A percentile compares a stretch with the other conserved stretches of the same genome.
These are phyloP conservation scores for Beta lomatogona DNA, from an alignment of 179 eudicot genomes.

Conservation along the genomic window DNA sequence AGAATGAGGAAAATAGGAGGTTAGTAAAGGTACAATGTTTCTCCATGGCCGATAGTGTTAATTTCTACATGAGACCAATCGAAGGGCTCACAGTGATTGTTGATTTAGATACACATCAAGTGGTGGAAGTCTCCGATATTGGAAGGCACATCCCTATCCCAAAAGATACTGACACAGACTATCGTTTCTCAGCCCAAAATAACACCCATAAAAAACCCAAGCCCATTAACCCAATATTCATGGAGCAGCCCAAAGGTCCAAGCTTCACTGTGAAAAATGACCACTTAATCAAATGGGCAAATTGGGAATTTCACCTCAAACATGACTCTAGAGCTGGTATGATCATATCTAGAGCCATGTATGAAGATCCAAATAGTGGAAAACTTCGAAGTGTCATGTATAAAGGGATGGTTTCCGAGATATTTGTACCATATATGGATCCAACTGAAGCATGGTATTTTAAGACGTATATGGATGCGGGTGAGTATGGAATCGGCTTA, in stretches of 20 bases:
- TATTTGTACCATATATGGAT: conserved; percentile 98
- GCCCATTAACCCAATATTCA: conserved; percentile 69
- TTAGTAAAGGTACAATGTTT: conserved; percentile 85
- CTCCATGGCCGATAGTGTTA: conserved; percentile 65
- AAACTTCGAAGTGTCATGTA: conserved; percentile 79
- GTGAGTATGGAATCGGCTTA: conserved; percentile 92
- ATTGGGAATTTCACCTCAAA: conserved; percentile 91
- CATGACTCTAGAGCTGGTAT: conserved; percentile 95
- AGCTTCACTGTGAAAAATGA: conserved; percentile 61
- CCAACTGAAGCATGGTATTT: conserved; percentile 97
- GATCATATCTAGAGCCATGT: conserved; percentile 67
- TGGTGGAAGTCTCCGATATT: conserved; percentile 57
- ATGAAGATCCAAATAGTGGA: conserved; percentile 58
- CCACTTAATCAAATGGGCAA: conserved; percentile 84
- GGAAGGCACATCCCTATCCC: conserved; percentile 81
- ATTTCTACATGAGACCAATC: conserved; percentile 95
- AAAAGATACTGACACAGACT: conserved; percentile 72
- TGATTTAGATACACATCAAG: conserved; percentile 70
- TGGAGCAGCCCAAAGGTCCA: conserved; percentile 88
- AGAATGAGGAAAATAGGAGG: conserved; percentile 67
- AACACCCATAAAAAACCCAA: conserved; percentile 25
- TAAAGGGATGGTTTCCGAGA: conserved; percentile 84
- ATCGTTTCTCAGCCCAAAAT: conserved; percentile 58
- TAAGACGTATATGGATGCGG: conserved; percentile 98
- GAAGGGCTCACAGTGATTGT: conserved; percentile 86